Evolutionary conservation across 805 yeast genomes (phyloP), one percentile per base, ranked within the genome.

Genomic region (Millerozyma acaciae): DNA sequence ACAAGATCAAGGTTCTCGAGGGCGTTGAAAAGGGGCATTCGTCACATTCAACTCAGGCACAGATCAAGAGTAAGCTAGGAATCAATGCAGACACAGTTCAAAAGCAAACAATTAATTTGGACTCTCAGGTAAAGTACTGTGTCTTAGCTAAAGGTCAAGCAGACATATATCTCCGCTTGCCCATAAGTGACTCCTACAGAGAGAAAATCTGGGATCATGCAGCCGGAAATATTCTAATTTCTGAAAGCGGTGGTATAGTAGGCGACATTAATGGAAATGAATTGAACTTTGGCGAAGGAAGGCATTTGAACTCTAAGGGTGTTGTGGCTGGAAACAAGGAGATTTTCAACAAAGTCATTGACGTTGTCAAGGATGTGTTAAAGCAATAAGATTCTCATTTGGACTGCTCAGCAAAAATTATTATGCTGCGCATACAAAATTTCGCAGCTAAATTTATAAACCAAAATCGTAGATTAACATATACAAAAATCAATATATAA

Each of bases 191-290:
- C 32, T 60, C 73, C 3, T 93, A 89, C 56, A 74, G 85, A 48
- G 99, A 93, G 56, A 93, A 93, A 60, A 88, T 93, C 39, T 93
- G 98, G 97, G 99, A 93, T 60, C 99, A 93, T 57, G 97, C 97
- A 13, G 94, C 97, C 2, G 99, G 98, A 3, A 82, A 84, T 50
- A 69, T 90, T 9, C 71, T 93, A 40, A 80, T 94, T 28, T 70
- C 74, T 21, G 98, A 94, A 58, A 84, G 94, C 47, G 97, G 97
- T 26, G 98, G 98, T 5, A 56, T 67, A 31, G 97, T 93, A 8
- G 78, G 90, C 10, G 98, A 93, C 53, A 33, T 90, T 59, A 59
- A 73, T 35, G 96, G 96, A 13, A 67, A 66, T 8, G 68, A 70
- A 16, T 71, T 93, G 37, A 80, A 90, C 51, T 93, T 93, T 48